A percentile compares a stretch with the other conserved stretches of the same genome.
Evolutionary conservation across 345 rosid genomes (phyloP).

Genomic region (Eucalyptus pumila): DNA sequence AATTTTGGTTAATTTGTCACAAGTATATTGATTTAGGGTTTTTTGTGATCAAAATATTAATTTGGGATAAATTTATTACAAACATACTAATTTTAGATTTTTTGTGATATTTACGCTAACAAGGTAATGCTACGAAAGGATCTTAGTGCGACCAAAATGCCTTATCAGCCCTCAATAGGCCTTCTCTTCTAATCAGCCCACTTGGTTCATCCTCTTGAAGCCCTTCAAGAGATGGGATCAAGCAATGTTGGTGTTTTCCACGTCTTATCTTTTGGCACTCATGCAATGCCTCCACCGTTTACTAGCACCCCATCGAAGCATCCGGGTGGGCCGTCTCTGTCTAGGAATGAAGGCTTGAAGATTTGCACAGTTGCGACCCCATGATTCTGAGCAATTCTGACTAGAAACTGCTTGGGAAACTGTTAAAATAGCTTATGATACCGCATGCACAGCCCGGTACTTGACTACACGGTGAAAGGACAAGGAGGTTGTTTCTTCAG

Average conservation of each 20-base stretch:
- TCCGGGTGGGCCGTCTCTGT: neutral
- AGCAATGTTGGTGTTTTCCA: neutral
- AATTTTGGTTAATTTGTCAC: too few species aligned
- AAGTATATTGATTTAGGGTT: too few species aligned
- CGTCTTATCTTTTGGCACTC: neutral
- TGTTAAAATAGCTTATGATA: fast-evolving
- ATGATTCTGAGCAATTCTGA: neutral
- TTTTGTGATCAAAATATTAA: too few species aligned
- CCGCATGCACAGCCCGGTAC: neutral
- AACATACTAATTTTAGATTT: fast-evolving
- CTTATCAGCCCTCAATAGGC: neutral
- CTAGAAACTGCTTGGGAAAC: neutral
- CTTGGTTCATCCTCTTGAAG: neutral
- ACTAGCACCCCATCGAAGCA: neutral
- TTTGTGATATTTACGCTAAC: too few species aligned
- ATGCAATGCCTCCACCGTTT: neutral
- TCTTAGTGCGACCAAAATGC: neutral
- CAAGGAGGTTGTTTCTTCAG: neutral
- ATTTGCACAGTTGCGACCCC: neutral
- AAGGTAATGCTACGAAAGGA: neutral
- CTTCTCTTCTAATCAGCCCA: neutral
- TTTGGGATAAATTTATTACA: fast-evolving
- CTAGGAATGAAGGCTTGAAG: neutral
- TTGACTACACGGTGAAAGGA: neutral
- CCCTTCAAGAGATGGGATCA: neutral